Percentiles rank a stretch among this genome's conserved stretches.
Conservation (phyloP, 495 filamentous ascomycete genomes). For the Aspergillus nidulans region DNA sequence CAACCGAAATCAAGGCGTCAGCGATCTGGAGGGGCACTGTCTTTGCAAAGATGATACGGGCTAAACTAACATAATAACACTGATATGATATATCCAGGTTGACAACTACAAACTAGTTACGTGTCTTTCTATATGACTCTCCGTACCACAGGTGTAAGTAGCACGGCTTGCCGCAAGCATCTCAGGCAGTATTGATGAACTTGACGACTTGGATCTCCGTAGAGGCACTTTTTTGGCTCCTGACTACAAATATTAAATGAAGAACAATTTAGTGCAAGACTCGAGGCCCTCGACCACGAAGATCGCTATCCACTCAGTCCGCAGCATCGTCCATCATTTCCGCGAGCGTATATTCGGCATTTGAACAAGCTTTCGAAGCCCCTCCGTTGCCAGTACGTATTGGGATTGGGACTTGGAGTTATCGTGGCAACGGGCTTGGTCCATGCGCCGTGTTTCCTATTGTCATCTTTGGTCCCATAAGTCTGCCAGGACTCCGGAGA, state of each 20-base stretch:
- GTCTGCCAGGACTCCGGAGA: background rate
- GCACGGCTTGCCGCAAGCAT: too few species aligned
- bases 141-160: too few species aligned
- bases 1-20: background rate
- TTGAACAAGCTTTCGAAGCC: background rate
- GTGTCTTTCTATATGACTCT: too few species aligned
- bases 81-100: too few species aligned
- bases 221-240: too few species aligned
- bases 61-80: too few species aligned
- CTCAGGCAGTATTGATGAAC: too few species aligned
- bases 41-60: too few species aligned
- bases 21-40: background rate
- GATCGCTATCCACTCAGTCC: constrained; percentile 3
- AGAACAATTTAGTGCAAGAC: background rate
- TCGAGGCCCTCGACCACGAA: background rate
- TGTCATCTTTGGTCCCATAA: too few species aligned
- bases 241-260: too few species aligned
- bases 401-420: background rate
- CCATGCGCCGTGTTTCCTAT: background rate
- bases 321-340: background rate
- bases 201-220: too few species aligned
- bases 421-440: background rate
- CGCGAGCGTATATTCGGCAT: background rate
- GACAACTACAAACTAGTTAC: too few species aligned
- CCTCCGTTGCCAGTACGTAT: background rate